Conservation (phyloP, 2,329 filamentous ascomycete genomes). For the Aureobasidium sp. region DNA sequence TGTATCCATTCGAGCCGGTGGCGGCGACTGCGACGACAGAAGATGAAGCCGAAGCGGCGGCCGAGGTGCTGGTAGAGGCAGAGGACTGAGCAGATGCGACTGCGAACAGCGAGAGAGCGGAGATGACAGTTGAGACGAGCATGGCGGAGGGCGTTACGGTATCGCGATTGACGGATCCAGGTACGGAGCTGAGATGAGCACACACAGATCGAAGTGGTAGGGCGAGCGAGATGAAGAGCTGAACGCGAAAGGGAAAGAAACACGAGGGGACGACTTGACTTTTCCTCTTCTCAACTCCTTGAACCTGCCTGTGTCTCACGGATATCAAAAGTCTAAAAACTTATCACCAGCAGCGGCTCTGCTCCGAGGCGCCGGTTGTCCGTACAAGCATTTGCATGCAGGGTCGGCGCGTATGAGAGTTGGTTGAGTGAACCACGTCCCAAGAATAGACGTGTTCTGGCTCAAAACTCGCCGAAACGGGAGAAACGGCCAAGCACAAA, state of each 20-base stretch:
- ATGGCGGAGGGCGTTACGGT: neutral
- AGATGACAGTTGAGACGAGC: slow-evolving; percentile 9
- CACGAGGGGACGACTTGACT: neutral
- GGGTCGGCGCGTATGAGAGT: neutral
- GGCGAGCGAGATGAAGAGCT: neutral
- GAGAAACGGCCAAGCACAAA: slow-evolving; percentile 8
- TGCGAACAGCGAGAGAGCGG: slow-evolving; percentile 15
- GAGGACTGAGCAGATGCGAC: slow-evolving; percentile 21
- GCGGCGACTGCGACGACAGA: slow-evolving; percentile 18
- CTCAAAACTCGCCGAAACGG: neutral
- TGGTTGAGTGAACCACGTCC: neutral
- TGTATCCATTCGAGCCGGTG: slow-evolving; percentile 31
- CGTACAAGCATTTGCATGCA: neutral
- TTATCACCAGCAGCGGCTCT: slow-evolving; percentile 5
- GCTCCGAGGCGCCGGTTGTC: neutral
- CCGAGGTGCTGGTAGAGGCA: slow-evolving; percentile 22
- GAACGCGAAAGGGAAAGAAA: neutral
- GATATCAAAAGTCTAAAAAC: slow-evolving; percentile 2
- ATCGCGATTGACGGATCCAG: neutral
- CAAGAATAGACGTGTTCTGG: slow-evolving; percentile 2
- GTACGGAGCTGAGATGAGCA: neutral
- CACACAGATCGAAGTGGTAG: neutral
- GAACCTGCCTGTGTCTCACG: neutral
- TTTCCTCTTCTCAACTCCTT: neutral
- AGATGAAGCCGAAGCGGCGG: slow-evolving; percentile 21